Base-by-base conservation (phyloP, 345 rosid species). In the Arabidopsis suecica region DNA sequence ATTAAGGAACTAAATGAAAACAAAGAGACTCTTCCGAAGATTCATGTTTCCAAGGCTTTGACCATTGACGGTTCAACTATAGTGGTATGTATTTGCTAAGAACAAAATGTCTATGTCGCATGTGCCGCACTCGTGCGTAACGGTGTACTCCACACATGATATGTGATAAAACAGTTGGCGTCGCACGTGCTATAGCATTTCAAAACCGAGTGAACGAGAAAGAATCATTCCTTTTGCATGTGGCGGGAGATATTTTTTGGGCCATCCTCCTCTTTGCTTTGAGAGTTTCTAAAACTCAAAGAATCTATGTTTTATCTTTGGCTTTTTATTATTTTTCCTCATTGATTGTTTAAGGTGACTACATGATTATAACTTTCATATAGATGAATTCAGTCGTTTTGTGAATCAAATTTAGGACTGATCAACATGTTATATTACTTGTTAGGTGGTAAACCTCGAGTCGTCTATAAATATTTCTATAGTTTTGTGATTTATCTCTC, bases 221-320 rank as follows among this genome's bases (percentile, higher is more conserved):
- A 23, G 49, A 61, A 76, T 76, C 63, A 76, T 76, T 67, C 69
- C 69, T 68, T 68, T 76, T 61, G 74, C 79, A 76, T 76, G 79
- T 76, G 74, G 41, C 33, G 11, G 48, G 69, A 76, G 9, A 42
- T 22, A 11, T 5, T 10, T 47, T 51, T 60, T 9, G 69, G 74
- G 69, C 48, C 69, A 58, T 34, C 23, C 58, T 34, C 23, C 58
- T 56, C 68, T 68, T 68, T 68, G 72, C 74, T 76, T 61, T 16
- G 54, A 76, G 74, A 76, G 74, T 61, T 76, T 76, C 69, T 51
- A 61, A 61, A 61, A 61, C 74, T 61, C 79, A 33, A 75, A 51
- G 64, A 61, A 76, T 68, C 60, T 59, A 28, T 68, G 72, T 66
- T 30, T 53, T 61, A 48, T 72, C 51, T 3, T 16, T 16, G 18